A percentile compares a stretch with the other conserved stretches of the same genome.
Evolutionary conservation across 2,329 filamentous ascomycete genomes (phyloP).

Genomic region (Penicillium sclerotiorum): DNA sequence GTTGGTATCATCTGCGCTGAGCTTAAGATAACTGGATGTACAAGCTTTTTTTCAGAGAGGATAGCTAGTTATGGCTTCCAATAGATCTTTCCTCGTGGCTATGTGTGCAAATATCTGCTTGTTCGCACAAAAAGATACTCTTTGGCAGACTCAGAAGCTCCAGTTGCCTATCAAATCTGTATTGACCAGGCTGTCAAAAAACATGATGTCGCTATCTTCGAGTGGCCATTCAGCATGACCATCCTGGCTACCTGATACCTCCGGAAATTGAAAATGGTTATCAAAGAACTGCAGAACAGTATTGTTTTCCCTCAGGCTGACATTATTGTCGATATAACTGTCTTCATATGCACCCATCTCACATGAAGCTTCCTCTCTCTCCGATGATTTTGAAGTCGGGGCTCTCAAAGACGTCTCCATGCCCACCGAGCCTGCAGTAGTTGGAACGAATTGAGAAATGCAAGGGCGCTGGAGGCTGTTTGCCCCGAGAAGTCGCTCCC

Average conservation of each 20-base stretch:
- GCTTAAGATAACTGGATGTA: no score
- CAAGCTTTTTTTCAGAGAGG: no score
- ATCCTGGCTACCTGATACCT: background rate
- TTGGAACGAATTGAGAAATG: background rate
- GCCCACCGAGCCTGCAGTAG: no score
- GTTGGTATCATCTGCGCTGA: no score
- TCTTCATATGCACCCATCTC: background rate
- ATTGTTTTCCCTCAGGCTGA: no score
- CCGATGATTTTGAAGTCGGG: background rate
- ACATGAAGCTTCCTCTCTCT: background rate
- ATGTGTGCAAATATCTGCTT: no score
- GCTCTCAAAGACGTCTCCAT: no score
- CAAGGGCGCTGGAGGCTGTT: background rate
- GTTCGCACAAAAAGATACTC: no score
- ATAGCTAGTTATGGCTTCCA: no score
- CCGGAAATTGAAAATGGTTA: slow-evolving; percentile 2
- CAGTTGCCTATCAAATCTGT: background rate
- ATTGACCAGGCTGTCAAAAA: background rate
- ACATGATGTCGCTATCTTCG: background rate
- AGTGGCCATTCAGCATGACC: background rate
- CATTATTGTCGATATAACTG: background rate
- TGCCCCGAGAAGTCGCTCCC: slow-evolving; percentile 2
- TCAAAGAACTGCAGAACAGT: slow-evolving; percentile 2
- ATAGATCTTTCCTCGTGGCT: no score
- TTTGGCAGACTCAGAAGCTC: no score